Evolutionary conservation across 345 rosid species (phyloP), one percentile per base, ranked within the genome.

Genomic region (Garcia nutans): DNA sequence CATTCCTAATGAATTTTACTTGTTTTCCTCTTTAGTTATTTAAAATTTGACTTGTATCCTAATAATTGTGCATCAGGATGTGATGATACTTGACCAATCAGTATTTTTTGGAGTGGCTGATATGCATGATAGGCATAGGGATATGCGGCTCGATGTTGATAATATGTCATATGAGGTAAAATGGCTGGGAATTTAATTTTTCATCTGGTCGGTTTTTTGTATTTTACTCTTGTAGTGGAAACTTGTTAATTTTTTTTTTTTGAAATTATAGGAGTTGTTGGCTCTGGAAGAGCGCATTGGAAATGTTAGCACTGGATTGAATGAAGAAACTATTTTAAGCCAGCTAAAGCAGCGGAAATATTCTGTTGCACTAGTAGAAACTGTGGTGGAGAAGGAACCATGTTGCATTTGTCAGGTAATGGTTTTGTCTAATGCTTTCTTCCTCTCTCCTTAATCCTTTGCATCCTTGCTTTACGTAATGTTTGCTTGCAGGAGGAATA

Each of bases 151-250:
- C 26, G 97, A 93, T 77, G 98, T 95, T 70, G 99, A 95, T 85
- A 93, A 91, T 84, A 95, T 95, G 99, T 78, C 99, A 44, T 95
- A 95, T 66, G 99, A 93, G 97, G 99, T 95, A 86, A 75, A 83
- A 62, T 45, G 37, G 6, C 60, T 71, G 55, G 71, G 41, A 45
- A 57, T 42, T 47, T 20, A 47, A 42, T 33, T 33, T 37, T 19
- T 15, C 2, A 28, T 61, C 44, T 7, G 42, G 66, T 63, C 68
- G 61, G 10, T 20, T 19, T 13, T n/a, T 33, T 41, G 23, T 22
- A 65, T 22, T 60, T 58, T 1, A 24, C 57, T 72, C 13, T 68
- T 50, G 10, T 57, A 23, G 67, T 63, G 23, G 56, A 65, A 77
- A 10, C 6, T 20, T 16, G n/a, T n/a, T n/a, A n/a, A n/a, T n/a